Conservation (phyloP, 768 basidiomycete genomes). For the Lactifluus volemus region DNA sequence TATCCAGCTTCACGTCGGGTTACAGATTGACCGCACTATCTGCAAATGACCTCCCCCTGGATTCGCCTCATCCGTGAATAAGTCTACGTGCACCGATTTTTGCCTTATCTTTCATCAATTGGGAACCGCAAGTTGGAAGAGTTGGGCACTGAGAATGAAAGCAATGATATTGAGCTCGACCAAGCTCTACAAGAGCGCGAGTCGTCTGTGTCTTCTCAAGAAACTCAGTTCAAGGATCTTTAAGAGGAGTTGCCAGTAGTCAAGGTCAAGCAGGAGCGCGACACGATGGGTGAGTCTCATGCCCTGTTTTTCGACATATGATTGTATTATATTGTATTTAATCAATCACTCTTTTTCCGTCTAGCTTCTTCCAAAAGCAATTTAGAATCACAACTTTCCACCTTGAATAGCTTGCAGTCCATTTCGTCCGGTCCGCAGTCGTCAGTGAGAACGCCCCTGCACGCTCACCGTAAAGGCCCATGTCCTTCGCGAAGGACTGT, state of each 20-base stretch:
- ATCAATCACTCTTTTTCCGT: slow-evolving; percentile 16
- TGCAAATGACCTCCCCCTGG: no score
- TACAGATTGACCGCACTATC: no score
- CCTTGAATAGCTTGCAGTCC: slow-evolving; percentile 49
- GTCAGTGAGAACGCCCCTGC: slow-evolving; percentile 93
- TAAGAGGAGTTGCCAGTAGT: slow-evolving; percentile 53
- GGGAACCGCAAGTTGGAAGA: slow-evolving; percentile 54
- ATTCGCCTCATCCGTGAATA: no score
- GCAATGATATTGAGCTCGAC: slow-evolving; percentile 76
- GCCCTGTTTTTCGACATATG: slow-evolving; percentile 1
- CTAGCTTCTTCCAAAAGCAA: slow-evolving; percentile 38
- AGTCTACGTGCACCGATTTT: no score
- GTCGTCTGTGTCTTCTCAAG: slow-evolving; percentile 46
- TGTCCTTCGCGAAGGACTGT: slow-evolving; percentile 99
- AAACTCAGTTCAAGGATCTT: slow-evolving; percentile 39
- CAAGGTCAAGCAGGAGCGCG: slow-evolving; percentile 51
- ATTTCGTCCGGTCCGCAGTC: slow-evolving; percentile 51
- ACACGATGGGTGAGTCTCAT: slow-evolving; percentile 48
- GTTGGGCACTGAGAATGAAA: slow-evolving; percentile 53
- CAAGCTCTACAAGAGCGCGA: slow-evolving; percentile 78
- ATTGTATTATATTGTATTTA: no score
- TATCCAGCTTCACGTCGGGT: no score
- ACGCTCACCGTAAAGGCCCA: slow-evolving; percentile 98
- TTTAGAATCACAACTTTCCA: slow-evolving; percentile 47
- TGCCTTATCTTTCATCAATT: no score